phyloP scores from a whole-genome alignment of 2,329 filamentous ascomycete species.

The Phialemonium atrogriseum region DNA sequence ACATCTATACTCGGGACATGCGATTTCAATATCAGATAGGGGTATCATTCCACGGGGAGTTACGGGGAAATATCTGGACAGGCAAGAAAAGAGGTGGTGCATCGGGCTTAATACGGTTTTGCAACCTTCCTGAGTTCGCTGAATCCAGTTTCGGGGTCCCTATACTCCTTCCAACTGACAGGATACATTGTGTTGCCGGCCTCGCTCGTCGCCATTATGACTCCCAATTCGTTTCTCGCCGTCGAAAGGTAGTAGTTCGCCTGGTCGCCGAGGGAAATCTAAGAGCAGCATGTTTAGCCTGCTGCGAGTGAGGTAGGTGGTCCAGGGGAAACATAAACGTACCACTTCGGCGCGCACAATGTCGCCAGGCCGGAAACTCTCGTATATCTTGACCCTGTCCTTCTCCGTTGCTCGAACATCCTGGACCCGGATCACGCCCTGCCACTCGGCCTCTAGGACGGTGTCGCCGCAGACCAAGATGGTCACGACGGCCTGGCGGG shows the following conservation, averaged over 20 bases:
- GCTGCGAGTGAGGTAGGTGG: neutral
- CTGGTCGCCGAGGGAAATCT: conserved; percentile 89
- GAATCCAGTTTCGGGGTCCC: conserved; percentile 68
- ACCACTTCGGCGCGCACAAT: conserved; percentile 81
- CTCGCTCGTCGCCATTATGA: conserved; percentile 87
- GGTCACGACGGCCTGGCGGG: conserved; percentile 74
- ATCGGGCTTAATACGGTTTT: conserved; percentile 64
- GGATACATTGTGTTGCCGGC: conserved; percentile 86
- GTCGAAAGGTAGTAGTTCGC: conserved; percentile 93
- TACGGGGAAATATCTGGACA: too few species aligned
- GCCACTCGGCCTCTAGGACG: conserved; percentile 71
- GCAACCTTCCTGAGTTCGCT: conserved; percentile 86
- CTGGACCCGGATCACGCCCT: conserved; percentile 77
- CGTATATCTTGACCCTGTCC: conserved; percentile 84
- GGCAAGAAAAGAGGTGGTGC: neutral
- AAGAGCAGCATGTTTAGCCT: conserved; percentile 2
- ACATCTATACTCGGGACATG: too few species aligned
- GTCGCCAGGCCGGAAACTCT: conserved; percentile 88
- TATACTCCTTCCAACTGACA: conserved; percentile 91
- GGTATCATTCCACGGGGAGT: too few species aligned
- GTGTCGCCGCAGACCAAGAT: conserved; percentile 75
- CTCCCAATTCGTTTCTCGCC: conserved; percentile 81
- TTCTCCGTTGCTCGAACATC: conserved; percentile 94
- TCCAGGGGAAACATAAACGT: conserved; percentile 21
- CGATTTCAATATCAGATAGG: too few species aligned